Percentiles rank a stretch among this genome's conserved stretches.
Conservation (phyloP, 345 rosid species). For the Eucalyptus pauciflora region DNA sequence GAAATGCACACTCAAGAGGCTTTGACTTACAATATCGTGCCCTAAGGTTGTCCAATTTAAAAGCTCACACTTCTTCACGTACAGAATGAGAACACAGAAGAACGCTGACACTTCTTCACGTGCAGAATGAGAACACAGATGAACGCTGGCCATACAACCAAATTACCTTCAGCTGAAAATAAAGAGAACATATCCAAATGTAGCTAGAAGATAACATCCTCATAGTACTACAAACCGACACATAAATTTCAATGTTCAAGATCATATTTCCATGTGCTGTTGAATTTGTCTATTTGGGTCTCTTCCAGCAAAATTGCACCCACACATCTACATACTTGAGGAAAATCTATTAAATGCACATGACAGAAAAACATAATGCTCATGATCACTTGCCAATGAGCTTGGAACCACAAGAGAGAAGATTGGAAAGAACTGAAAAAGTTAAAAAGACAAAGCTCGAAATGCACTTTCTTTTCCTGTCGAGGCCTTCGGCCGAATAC, state of each 20-base stretch:
- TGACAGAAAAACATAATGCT: not conserved
- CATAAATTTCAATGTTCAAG: not conserved
- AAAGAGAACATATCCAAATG: not conserved
- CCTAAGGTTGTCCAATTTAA: not conserved
- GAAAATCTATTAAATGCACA: not conserved
- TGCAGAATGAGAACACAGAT: not conserved
- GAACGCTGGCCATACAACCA: not conserved
- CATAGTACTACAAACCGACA: not conserved
- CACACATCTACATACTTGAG: not conserved
- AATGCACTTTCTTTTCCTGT: not conserved
- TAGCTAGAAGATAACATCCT: not conserved
- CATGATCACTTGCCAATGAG: not conserved
- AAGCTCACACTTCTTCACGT: not conserved
- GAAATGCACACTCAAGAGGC: not conserved
- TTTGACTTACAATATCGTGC: not conserved
- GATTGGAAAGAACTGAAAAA: not conserved
- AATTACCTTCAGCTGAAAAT: not conserved
- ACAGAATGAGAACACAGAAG: not conserved
- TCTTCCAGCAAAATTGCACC: not conserved
- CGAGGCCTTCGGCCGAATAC: conserved; percentile 29
- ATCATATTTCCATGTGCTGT: not conserved
- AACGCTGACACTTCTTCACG: not conserved
- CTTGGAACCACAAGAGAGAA: not conserved
- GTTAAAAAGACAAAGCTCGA: not conserved
- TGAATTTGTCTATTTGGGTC: not conserved